Evolutionary conservation across 768 basidiomycete genomes (phyloP).

Genomic region (Dendrothele bispora): DNA sequence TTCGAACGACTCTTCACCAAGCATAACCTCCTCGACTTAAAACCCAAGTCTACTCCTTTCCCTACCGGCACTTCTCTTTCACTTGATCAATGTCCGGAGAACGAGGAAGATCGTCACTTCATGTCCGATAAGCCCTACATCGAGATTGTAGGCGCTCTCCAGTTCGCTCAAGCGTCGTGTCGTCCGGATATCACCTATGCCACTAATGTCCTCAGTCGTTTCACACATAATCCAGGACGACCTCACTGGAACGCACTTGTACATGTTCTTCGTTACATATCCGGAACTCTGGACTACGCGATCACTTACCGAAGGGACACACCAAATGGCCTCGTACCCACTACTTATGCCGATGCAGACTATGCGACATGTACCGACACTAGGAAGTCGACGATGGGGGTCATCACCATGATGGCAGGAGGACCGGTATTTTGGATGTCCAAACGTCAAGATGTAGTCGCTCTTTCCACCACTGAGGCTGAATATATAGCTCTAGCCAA

Average conservation of each 20-base stretch:
- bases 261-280: neutral
- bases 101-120: neutral
- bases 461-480: neutral
- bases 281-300: neutral
- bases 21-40: slow-evolving; percentile 7
- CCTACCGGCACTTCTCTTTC: slow-evolving; percentile 7
- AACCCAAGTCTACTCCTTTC: slow-evolving; percentile 12
- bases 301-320: neutral
- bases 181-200: neutral
- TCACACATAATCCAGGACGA: slow-evolving; percentile 1
- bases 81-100: neutral
- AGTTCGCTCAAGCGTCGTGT: neutral
- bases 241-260: slow-evolving; percentile 3
- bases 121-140: slow-evolving; percentile 11
- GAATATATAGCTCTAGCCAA: neutral
- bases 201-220: neutral
- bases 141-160: slow-evolving; percentile 3
- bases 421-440: slow-evolving; percentile 1
- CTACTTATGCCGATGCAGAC: neutral
- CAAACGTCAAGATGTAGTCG: neutral
- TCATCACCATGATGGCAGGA: neutral
- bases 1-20: slow-evolving; percentile 10
- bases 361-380: neutral
- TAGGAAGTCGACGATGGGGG: neutral
- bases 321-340: neutral